Evolutionary conservation across 192 early-diverging fungal species (phyloP).

Genomic region (Coemansia sp.): DNA sequence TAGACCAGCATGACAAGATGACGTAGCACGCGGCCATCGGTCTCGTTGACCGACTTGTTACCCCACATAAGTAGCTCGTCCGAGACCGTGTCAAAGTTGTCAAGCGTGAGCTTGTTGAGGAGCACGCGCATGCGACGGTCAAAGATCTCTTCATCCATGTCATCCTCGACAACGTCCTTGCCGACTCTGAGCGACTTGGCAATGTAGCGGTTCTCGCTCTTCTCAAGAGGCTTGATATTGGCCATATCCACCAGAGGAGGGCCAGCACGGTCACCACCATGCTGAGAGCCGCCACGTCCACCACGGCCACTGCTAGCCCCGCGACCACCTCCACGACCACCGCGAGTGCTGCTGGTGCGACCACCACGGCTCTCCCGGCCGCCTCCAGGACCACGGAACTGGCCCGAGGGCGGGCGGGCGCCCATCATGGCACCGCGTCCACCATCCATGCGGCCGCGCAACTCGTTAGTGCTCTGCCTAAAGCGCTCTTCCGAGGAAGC

Average conservation of each 20-base stretch:
- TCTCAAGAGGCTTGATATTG: conserved; percentile 78
- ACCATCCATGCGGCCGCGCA: conserved; percentile 32
- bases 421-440: conserved; percentile 42
- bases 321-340: conserved; percentile 62
- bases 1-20: conserved; percentile 88
- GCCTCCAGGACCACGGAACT: conserved; percentile 55
- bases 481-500: conserved; percentile 54
- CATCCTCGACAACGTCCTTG: conserved; percentile 56
- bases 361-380: conserved; percentile 63
- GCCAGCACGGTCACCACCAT: conserved; percentile 34
- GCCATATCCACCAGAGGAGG: conserved; percentile 35
- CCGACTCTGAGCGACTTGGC: conserved; percentile 35
- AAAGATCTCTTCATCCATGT: conserved; percentile 63
- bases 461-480: conserved; percentile 47
- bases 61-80: conserved; percentile 82
- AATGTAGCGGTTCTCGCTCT: conserved; percentile 83
- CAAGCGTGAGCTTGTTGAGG: conserved; percentile 96
- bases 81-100: conserved; percentile 90
- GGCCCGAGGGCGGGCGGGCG: conserved; percentile 50
- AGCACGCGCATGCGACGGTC: conserved; percentile 85
- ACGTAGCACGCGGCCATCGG: conserved; percentile 73
- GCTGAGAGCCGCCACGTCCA: conserved; percentile 58
- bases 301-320: conserved; percentile 38
- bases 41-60: conserved; percentile 69
- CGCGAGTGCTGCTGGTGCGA: conserved; percentile 56